Base-by-base conservation (phyloP, 176 grass and related monocot genomes). In the Hsuehochloa calcarea region DNA sequence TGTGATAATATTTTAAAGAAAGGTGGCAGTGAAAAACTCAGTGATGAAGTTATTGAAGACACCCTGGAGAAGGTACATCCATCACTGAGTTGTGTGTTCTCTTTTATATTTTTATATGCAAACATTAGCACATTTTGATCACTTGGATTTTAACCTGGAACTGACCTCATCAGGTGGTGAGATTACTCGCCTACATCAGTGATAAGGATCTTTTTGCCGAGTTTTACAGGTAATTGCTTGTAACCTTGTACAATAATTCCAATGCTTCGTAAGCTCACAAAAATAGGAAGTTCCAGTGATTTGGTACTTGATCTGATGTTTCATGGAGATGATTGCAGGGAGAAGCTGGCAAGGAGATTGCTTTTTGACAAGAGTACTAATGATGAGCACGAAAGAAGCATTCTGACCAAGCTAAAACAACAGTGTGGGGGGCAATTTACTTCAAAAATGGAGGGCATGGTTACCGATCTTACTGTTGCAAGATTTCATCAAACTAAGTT, bases 191-290 rank as follows among this genome's bases (percentile, higher is more conserved):
- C 38, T 98, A 98, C 74, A 92, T 98, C 35, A 95, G 93, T 62
- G 95, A 98, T 68, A 98, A 98, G 72, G 95, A 98, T 52, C 81
- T 98, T 61, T 98, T 98, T 92, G 95, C 91, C 25, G 95, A 98
- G 84, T 98, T 98, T 52, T 93, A 93, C 84, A 98, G 93, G 95
- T 98, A 87, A 35, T 56, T 39, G 23, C 49, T 26, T 25, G 14
- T 76, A 82, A 49, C 27, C 52, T 82, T 75, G 77, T 23, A 51
- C 37, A 14, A 54, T 64, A 69, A n/a, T 85, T 80, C 12, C 17
- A 80, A 49, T 80, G 60, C 9, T 3, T 80, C 20, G 41, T 49
- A 80, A 37, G 17, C 63, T 79, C 45, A 37, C 20, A 45, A 80
- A 80, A 17, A 35, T 62, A 61, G 5, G 23, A 43, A 78, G 26